Conservation (phyloP, 805 yeast genomes). For the Brettanomyces anomalus region DNA sequence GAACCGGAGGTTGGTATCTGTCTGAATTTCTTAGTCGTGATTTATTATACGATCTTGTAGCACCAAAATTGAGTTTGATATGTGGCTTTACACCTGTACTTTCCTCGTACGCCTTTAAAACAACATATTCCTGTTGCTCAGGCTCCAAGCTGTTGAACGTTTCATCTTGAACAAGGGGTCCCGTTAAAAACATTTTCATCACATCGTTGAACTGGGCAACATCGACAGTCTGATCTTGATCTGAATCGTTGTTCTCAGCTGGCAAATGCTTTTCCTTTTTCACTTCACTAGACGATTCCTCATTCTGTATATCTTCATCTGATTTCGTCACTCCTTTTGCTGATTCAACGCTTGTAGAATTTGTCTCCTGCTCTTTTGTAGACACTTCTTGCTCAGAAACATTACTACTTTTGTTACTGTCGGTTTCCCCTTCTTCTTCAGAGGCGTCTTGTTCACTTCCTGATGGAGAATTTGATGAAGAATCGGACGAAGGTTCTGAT, state of each 20-base stretch:
- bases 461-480: too few species aligned
- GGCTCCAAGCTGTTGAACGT: slow-evolving; percentile 27
- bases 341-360: background rate
- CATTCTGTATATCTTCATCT: slow-evolving; percentile 1
- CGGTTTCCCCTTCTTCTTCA: too few species aligned
- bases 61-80: slow-evolving; percentile 21
- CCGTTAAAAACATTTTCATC: slow-evolving; percentile 21
- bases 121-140: slow-evolving; percentile 24
- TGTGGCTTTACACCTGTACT: slow-evolving; percentile 16
- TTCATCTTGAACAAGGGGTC: slow-evolving; percentile 26
- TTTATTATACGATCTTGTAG: slow-evolving; percentile 30
- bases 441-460: too few species aligned
- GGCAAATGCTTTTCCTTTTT: too few species aligned
- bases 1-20: slow-evolving; percentile 34
- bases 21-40: slow-evolving; percentile 29
- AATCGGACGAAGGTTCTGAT: too few species aligned
- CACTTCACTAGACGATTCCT: slow-evolving; percentile 17
- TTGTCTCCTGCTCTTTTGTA: background rate
- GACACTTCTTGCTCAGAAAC: too few species aligned
- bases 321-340: background rate
- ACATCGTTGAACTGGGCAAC: slow-evolving; percentile 27
- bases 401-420: too few species aligned
- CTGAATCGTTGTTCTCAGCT: too few species aligned
- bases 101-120: slow-evolving; percentile 27
- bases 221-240: slow-evolving; percentile 19